phyloP scores from a whole-genome alignment of 2,329 filamentous ascomycete genomes.

The Sporothrix humicola region DNA sequence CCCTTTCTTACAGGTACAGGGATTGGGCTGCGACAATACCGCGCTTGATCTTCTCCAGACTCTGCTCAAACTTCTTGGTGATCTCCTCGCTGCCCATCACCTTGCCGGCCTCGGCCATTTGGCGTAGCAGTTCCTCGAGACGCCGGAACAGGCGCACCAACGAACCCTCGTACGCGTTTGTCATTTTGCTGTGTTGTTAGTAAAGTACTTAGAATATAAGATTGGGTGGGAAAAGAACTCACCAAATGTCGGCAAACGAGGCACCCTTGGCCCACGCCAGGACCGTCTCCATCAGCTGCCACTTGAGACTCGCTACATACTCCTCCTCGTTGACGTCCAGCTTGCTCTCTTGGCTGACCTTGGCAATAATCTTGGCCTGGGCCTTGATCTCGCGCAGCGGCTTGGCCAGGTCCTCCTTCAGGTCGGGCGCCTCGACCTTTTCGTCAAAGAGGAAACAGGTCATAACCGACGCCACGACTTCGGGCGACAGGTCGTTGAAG shows the following conservation, averaged over 20 bases:
- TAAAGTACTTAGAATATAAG: neutral
- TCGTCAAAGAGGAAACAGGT: constrained; percentile 98
- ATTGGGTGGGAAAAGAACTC: constrained; percentile 47
- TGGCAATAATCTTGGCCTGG: constrained; percentile 86
- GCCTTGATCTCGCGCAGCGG: constrained; percentile 85
- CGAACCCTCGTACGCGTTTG: constrained; percentile 95
- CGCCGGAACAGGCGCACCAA: constrained; percentile 95
- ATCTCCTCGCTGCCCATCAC: constrained; percentile 98
- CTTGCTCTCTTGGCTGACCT: constrained; percentile 94
- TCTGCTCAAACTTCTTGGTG: constrained; percentile 87
- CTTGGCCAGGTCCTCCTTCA: constrained; percentile 85
- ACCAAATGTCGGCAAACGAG: constrained; percentile 94
- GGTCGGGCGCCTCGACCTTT: constrained; percentile 77
- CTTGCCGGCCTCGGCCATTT: constrained; percentile 94
- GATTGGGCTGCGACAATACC: constrained; percentile 96
- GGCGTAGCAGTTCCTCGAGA: constrained; percentile 88
- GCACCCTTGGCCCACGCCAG: constrained; percentile 89
- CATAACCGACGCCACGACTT: constrained; percentile 82
- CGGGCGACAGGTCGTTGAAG: constrained; percentile 93
- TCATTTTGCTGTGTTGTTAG: constrained; percentile 78
- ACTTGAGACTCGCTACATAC: constrained; percentile 87
- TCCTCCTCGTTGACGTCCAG: constrained; percentile 93
- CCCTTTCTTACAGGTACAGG: constrained; percentile 72
- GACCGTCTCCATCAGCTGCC: constrained; percentile 96
- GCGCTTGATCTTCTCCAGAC: constrained; percentile 82